Evolutionary conservation across 352 stramenopile species (phyloP).

Genomic region (Pythium vanterpoolii): DNA sequence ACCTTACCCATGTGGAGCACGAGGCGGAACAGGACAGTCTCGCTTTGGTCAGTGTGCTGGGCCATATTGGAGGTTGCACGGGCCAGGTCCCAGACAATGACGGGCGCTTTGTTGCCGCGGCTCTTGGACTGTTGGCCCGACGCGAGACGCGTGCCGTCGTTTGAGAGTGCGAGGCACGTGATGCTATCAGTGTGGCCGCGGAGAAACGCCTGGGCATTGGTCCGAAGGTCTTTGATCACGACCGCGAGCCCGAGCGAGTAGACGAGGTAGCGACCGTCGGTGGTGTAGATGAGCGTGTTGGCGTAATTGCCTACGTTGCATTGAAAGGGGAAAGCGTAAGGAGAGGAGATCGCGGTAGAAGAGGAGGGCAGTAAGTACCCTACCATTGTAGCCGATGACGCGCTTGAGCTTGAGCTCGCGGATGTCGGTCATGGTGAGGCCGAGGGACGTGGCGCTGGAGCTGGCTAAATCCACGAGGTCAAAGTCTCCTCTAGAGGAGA

Average conservation of each 20-base stretch:
- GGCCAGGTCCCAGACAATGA: slow-evolving; percentile 95
- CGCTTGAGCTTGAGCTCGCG: slow-evolving; percentile 71
- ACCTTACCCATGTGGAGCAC: slow-evolving; percentile 95
- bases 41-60: slow-evolving; percentile 60
- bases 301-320: slow-evolving; percentile 36
- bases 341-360: background rate
- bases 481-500: too few species aligned
- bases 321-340: too few species aligned
- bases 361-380: background rate
- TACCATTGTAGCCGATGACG: slow-evolving; percentile 84
- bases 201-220: slow-evolving; percentile 85
- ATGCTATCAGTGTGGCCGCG: slow-evolving; percentile 92
- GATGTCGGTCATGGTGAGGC: slow-evolving; percentile 51
- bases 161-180: slow-evolving; percentile 90
- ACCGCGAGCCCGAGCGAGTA: slow-evolving; percentile 87
- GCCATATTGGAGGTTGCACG: slow-evolving; percentile 71
- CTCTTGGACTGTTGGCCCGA: slow-evolving; percentile 90
- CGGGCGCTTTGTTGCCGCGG: slow-evolving; percentile 92
- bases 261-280: slow-evolving; percentile 74
- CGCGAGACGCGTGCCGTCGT: slow-evolving; percentile 87
- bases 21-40: slow-evolving; percentile 88
- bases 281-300: slow-evolving; percentile 80
- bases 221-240: slow-evolving; percentile 77
- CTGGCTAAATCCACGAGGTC: too few species aligned
- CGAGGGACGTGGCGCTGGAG: background rate